Evolutionary conservation across 768 basidiomycete genomes (phyloP).

Genomic region (Leucocoprinus leucothites): DNA sequence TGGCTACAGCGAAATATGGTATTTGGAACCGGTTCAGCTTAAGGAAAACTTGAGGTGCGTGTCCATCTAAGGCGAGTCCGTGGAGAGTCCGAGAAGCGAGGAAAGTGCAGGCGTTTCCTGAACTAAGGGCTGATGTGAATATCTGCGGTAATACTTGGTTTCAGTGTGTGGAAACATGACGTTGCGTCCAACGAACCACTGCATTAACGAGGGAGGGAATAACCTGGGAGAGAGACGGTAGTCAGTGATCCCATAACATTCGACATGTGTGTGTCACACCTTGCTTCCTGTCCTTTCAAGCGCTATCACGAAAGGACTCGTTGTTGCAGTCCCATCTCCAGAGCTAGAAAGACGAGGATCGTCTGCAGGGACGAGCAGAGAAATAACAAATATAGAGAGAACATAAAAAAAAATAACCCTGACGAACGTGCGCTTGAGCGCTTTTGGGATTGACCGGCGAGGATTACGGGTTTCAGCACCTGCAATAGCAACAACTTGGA

Average conservation of each 20-base stretch:
- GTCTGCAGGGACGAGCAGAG: slow-evolving; percentile 64
- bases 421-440: slow-evolving; percentile 53
- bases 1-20: slow-evolving; percentile 25
- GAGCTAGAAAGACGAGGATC: slow-evolving; percentile 33
- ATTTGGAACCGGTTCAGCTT: slow-evolving; percentile 27
- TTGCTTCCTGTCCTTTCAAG: slow-evolving; percentile 59
- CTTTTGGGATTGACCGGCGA: slow-evolving; percentile 60
- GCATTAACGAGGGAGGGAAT: slow-evolving; percentile 48
- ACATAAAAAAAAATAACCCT: slow-evolving; percentile 41
- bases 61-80: slow-evolving; percentile 36
- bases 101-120: slow-evolving; percentile 54
- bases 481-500: slow-evolving; percentile 41
- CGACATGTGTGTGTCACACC: slow-evolving; percentile 22
- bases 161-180: background rate
- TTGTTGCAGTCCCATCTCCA: slow-evolving; percentile 36
- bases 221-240: slow-evolving; percentile 17
- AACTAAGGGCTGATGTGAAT: slow-evolving; percentile 57
- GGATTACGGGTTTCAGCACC: slow-evolving; percentile 64
- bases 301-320: slow-evolving; percentile 75
- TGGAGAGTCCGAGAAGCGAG: slow-evolving; percentile 35
- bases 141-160: slow-evolving; percentile 18
- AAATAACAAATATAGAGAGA: slow-evolving; percentile 57
- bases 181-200: slow-evolving; percentile 28
- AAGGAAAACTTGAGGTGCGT: slow-evolving; percentile 30
- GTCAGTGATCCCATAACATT: background rate